phyloP scores from a whole-genome alignment of 1,139 yeast genomes.

The Sugiyamaella sp. region DNA sequence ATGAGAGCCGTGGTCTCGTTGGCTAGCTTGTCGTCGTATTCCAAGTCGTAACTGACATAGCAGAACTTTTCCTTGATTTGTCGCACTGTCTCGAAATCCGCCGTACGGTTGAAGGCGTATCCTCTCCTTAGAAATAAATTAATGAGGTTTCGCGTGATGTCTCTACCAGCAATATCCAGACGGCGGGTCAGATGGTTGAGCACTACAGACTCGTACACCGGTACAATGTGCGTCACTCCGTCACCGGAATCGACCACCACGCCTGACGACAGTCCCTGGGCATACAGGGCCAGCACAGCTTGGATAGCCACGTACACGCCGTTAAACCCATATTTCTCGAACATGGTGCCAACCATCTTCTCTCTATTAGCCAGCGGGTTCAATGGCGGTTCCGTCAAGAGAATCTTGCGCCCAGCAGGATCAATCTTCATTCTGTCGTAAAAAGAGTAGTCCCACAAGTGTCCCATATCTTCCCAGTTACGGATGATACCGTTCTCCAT shows the following conservation, averaged over 20 bases:
- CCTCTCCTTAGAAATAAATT: slow-evolving; percentile 91
- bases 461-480: slow-evolving; percentile 99
- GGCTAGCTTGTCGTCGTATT: slow-evolving; percentile 82
- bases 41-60: slow-evolving; percentile 92
- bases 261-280: slow-evolving; percentile 95
- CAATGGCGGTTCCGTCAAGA: slow-evolving; percentile 97
- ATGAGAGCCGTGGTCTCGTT: slow-evolving; percentile 94
- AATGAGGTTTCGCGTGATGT: slow-evolving; percentile 92
- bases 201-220: slow-evolving; percentile 95
- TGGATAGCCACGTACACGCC: slow-evolving; percentile 98
- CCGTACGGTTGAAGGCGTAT: slow-evolving; percentile 96
- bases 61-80: slow-evolving; percentile 96
- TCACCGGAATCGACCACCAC: slow-evolving; percentile 98
- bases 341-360: slow-evolving; percentile 95
- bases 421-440: slow-evolving; percentile 83
- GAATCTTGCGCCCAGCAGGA: slow-evolving; percentile 75
- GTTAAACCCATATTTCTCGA: slow-evolving; percentile 91
- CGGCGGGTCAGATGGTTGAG: slow-evolving; percentile 90
- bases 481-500: slow-evolving; percentile 98
- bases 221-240: slow-evolving; percentile 96
- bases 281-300: slow-evolving; percentile 95
- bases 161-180: slow-evolving; percentile 97
- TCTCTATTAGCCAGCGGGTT: slow-evolving; percentile 93
- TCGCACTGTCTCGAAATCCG: slow-evolving; percentile 97
- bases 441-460: slow-evolving; percentile 97